Conservation (phyloP, 371 early-diverging fungal species). For the Saksenaea vasiformis region DNA sequence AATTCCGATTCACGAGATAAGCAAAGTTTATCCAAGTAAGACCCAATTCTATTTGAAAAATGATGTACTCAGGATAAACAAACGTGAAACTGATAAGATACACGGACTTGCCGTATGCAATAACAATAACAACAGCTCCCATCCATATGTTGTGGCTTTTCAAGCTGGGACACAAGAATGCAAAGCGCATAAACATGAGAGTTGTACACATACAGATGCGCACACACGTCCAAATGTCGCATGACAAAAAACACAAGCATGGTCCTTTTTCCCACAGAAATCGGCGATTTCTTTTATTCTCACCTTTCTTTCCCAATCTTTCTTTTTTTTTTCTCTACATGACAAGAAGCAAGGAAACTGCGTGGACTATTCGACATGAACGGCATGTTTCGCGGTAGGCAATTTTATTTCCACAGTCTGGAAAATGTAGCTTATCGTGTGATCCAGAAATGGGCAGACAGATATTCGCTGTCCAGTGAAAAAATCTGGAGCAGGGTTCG, state of each 20-base stretch:
- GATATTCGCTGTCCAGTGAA: conserved; percentile 14
- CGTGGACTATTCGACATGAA: neutral
- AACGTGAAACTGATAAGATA: too few species aligned
- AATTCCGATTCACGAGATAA: too few species aligned
- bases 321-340: neutral
- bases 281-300: neutral
- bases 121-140: too few species aligned
- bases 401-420: neutral
- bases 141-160: too few species aligned
- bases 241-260: neutral
- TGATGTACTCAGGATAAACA: too few species aligned
- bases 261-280: neutral
- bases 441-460: conserved; percentile 11
- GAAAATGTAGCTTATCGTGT: neutral
- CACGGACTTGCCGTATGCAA: too few species aligned
- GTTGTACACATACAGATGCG: too few species aligned
- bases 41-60: too few species aligned
- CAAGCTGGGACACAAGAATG: too few species aligned
- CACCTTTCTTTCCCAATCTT: neutral
- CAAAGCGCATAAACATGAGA: too few species aligned
- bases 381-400: neutral
- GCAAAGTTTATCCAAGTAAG: too few species aligned
- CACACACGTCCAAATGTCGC: neutral
- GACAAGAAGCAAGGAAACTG: conserved; percentile 1
- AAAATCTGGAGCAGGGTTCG: conserved; percentile 15